Base-by-base conservation (phyloP, 305 asterid species). In the Plantago coronopus region DNA sequence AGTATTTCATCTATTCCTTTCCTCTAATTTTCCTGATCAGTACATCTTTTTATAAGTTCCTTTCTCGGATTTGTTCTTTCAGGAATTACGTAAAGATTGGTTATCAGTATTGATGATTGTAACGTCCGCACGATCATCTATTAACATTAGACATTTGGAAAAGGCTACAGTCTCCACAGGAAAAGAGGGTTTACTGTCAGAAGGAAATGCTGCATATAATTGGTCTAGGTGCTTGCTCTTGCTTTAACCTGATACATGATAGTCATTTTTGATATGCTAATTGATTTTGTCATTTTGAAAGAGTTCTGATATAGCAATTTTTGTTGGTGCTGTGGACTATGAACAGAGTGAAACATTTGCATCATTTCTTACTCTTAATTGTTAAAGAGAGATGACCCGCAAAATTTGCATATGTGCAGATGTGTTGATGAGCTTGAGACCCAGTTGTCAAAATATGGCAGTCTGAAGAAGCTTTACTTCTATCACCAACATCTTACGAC, bases 81-180 rank as follows among this genome's bases (percentile, higher is more conserved):
- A 94, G 99, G 99, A 82, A 64, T 72, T 94, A 44, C 94, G 97
- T 50, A 94, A 77, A 66, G 97, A 94, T 78, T 94, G 97, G 99
- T 72, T 89, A 70, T 87, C 95, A 44, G 58, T 94, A 65, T 77
- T 94, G 89, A 85, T 94, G 93, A 80, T 94, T 73, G 99, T 89
- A 60, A 89, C 99, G 73, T 94, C 99, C 81, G 96, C 96, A 49
- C 94, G 97, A 63, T 94, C 99, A 62, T 87, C 97, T 37, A 89
- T 89, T 68, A 94, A 87, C 76, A 89, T 94, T 66, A 83, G 97
- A 67, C 99, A 94, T 79, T 80, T 94, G 84, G 97, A 94, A 62
- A 94, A 94, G 73, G 99, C 99, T 70, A 94, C 99, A n/a, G 95
- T 94, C 47, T 94, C 99, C 59, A 89, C 97, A 2, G 99, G 99